phyloP scores from a whole-genome alignment of 768 basidiomycete genomes.

The Termitomyces sp. region DNA sequence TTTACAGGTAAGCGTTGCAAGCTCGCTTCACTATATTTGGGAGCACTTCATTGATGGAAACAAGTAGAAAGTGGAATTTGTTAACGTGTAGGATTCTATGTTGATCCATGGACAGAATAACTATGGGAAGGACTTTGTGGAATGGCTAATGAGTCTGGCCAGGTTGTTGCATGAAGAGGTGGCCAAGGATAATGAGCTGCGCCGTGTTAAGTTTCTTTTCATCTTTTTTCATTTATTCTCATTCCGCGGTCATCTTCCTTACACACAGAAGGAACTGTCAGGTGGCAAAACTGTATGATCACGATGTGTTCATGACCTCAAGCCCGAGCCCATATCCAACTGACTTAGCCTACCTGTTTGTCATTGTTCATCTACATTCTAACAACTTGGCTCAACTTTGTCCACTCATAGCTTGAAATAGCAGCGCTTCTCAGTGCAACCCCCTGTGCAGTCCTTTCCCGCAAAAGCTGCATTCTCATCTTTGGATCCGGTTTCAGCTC shows the following conservation, averaged over 20 bases:
- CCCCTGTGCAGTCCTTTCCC: background rate
- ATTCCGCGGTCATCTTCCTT: background rate
- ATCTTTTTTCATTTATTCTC: slow-evolving; percentile 5
- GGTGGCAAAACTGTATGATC: no score
- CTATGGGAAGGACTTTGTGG: slow-evolving; percentile 47
- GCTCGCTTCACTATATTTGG: no score
- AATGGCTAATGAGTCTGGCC: slow-evolving; percentile 41
- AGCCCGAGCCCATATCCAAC: slow-evolving; percentile 23
- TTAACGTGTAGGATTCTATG: no score
- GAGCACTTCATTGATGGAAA: no score
- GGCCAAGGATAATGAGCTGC: slow-evolving; percentile 54
- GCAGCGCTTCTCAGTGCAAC: background rate
- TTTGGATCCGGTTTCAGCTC: no score
- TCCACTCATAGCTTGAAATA: background rate
- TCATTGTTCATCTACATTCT: background rate
- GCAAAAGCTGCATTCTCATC: no score
- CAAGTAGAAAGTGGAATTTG: no score
- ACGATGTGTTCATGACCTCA: slow-evolving; percentile 32
- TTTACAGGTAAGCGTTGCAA: no score
- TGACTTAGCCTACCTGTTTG: background rate
- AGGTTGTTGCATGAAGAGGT: slow-evolving; percentile 52
- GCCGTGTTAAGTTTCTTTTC: slow-evolving; percentile 36
- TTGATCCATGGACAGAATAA: no score
- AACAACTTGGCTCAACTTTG: background rate
- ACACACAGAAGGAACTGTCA: background rate